Base-by-base conservation (phyloP, 1,284 basidiomycete genomes). In the Sanghuangporus weigelae region DNA sequence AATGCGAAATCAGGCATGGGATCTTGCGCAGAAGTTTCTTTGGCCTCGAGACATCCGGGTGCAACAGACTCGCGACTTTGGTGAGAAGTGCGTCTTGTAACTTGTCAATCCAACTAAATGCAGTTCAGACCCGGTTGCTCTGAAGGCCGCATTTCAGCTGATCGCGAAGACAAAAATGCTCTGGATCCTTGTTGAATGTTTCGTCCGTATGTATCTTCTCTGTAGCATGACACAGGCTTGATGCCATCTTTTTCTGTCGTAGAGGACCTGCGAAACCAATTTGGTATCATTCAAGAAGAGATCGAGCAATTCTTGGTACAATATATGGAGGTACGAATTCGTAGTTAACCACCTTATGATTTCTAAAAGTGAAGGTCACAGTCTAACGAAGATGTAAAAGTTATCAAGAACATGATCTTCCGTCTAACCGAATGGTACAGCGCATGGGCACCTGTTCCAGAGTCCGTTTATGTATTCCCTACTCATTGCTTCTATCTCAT, bases 221-320 rank as follows among this genome's bases (percentile, higher is more conserved):
- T 23, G 3, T 14, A 36, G 16, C 2, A 8, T 11, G 21, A 6
- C n/a, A 1, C 11, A 14, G 14, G 19, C 36, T 19, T 48, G 5
- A 16, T 14, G 21, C 35, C 31, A 54, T 21, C 36, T 23, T 51
- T 50, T 36, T 26, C 14, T 40, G 54, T 35, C 63, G 26, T 39
- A 90, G 90, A 90, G 71, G 81, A 86, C 66, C 75, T 92, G 68
- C 79, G 84, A 21, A 78, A 81, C 63, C 79, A 81, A 46, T 86
- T 84, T 60, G 69, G 83, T 69, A 73, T 90, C 58, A 80, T 92
- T 51, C 78, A 81, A 16, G 73, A 74, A 10, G 89, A 92, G 61
- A 81, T 93, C 26, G 71, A 78, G 10, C 71, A 73, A 39, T 82
- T 82, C 69, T 85, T 90, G 79, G 67, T 70, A 44, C 75, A 80